These are phyloP conservation scores for Dittrichia graveolens DNA, from an alignment of 129 eudicot species.

Conservation along the genomic window DNA sequence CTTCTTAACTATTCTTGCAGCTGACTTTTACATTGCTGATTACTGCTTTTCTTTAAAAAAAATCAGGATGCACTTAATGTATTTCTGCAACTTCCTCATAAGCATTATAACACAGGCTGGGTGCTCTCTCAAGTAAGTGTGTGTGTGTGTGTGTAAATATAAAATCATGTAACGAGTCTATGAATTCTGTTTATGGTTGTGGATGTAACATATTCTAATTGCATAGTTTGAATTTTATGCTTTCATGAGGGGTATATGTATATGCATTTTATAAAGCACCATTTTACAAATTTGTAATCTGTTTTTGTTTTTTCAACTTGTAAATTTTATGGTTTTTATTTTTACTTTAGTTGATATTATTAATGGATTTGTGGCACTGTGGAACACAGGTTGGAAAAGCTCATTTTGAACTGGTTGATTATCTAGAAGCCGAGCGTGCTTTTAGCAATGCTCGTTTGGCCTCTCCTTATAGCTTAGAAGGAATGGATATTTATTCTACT, in stretches of 20 bases:
- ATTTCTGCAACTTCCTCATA: slow-evolving; percentile 78
- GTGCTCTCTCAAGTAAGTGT: slow-evolving; percentile 86
- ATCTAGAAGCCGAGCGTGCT: slow-evolving; percentile 89
- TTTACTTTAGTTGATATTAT: slow-evolving; percentile 11
- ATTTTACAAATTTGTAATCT: not conserved
- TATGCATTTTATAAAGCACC: not conserved
- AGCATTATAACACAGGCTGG: slow-evolving; percentile 95
- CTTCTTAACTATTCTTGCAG: not conserved
- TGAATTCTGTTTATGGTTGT: not conserved
- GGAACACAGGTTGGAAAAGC: slow-evolving; percentile 87
- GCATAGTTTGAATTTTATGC: not conserved
- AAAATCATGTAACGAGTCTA: not conserved
- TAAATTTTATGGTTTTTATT: not conserved
- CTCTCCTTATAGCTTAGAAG: slow-evolving; percentile 89
- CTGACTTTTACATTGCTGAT: slow-evolving; percentile 14
- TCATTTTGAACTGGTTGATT: slow-evolving; percentile 94
- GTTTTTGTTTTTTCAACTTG: not conserved
- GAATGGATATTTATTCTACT: slow-evolving; percentile 94
- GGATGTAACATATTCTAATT: not conserved
- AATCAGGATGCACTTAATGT: slow-evolving; percentile 87
- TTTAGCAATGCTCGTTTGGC: slow-evolving; percentile 82
- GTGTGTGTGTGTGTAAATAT: not conserved
- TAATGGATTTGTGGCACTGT: not conserved
- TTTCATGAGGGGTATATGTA: not conserved
- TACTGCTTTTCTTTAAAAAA: slow-evolving; percentile 20